Percentiles rank a stretch among this genome's conserved stretches.
phyloP scores from a whole-genome alignment of 306 rosid species.

The Vigna angularis region DNA sequence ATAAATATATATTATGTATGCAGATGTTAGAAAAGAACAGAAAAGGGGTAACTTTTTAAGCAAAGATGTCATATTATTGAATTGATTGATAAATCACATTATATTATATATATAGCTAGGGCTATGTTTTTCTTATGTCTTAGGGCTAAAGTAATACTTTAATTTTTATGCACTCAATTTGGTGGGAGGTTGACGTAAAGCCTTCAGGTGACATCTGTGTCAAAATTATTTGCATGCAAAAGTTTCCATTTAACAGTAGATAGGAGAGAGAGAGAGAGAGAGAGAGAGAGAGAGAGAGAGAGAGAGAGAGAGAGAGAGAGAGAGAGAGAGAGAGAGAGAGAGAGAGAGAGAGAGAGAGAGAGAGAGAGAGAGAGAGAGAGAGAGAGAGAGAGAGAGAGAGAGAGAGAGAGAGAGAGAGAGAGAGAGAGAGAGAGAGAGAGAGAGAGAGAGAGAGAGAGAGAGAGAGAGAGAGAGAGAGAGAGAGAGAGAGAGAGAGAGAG shows the following conservation, averaged over 20 bases:
- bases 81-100: conserved; percentile 36
- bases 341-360: background rate
- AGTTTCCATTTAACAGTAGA: conserved; percentile 40
- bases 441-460: conserved; percentile 3
- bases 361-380: background rate
- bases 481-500: conserved; percentile 3
- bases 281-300: conserved; percentile 11
- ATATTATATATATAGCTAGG: background rate
- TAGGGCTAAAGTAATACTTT: conserved; percentile 33
- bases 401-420: conserved; percentile 3
- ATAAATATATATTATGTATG: no score
- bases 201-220: conserved; percentile 46
- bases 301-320: background rate
- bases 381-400: background rate
- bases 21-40: no score
- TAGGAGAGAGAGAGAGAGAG: background rate
- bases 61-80: conserved; percentile 24
- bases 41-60: background rate
- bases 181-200: conserved; percentile 51
- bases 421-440: conserved; percentile 3
- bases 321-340: background rate
- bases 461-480: conserved; percentile 3
- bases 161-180: conserved; percentile 32
- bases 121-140: conserved; percentile 28
- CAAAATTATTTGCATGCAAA: conserved; percentile 22